Evolutionary conservation across 2,329 filamentous ascomycete genomes (phyloP), one percentile per base, ranked within the genome.

Genomic region (Colletotrichum coccodes): DNA sequence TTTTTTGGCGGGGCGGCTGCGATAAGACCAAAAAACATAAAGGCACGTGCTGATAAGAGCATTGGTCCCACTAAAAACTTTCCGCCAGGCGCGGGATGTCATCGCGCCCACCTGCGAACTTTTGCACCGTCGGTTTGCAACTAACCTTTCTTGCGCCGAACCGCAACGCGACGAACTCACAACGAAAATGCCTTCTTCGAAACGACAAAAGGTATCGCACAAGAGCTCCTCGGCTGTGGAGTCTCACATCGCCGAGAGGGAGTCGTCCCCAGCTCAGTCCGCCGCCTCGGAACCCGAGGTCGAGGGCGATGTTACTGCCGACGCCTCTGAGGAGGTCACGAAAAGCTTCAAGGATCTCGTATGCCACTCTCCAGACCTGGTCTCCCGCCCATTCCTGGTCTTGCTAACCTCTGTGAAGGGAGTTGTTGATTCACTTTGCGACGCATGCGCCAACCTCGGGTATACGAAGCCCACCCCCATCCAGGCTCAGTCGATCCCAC

Each of bases 381-480:
- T 8, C 4, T 9, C 21, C 18, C 5, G 14, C n/a, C 3, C 28
- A 32, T 21, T 9, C 11, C 3, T 32, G 18, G n/a, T 6, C 28
- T 30, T 23, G n/a, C 74, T 75, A 70, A 77, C 47, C 4, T 16
- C 56, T 42, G 42, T 4, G 2, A 61, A 91, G 89, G 95, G 95
- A 28, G 88, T 98, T 57, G 92, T 95, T 67, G 94, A 97, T 64
- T 89, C 92, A 34, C 86, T 99, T 60, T 97, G 94, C 81, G 95
- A 98, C 78, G 94, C 95, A 57, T 98, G 95, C 82, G 88, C 88
- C 6, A 85, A 89, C 0, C 87, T 98, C 60, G 92, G 92, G 71
- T 99, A 94, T 86, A 97, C 92, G 75, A 81, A 87, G 32, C 94
- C 96, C 0, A 99, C 95, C 2, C 92, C 95, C 0, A 98, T 99